Percentiles rank a stretch among this genome's conserved stretches.
These are phyloP conservation scores for Myxozyma neotropica DNA, from an alignment of 805 yeast genomes.

Conservation along the genomic window DNA sequence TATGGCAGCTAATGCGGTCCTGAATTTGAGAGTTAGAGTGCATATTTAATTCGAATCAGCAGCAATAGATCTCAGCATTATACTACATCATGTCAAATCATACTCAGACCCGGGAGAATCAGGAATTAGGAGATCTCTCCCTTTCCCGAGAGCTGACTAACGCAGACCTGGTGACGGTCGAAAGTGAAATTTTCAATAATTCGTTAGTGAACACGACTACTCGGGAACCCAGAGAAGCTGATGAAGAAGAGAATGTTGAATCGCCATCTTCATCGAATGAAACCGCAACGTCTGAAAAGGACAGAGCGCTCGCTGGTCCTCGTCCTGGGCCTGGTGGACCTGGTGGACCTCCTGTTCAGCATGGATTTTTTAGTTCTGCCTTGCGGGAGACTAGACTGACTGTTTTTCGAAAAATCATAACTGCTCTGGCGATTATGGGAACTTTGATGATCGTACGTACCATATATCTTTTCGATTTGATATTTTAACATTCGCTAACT, in stretches of 20 bases:
- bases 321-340: background rate
- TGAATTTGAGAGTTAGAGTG: too few species aligned
- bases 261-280: background rate
- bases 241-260: background rate
- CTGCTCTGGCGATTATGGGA: constrained; percentile 14
- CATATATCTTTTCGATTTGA: too few species aligned
- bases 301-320: background rate
- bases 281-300: background rate
- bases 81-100: too few species aligned
- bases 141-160: background rate
- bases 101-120: background rate
- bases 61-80: too few species aligned
- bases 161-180: background rate
- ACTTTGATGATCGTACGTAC: constrained; percentile 14
- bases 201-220: background rate
- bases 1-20: too few species aligned
- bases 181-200: background rate
- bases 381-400: constrained; percentile 4
- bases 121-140: background rate
- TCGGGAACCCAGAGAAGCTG: background rate
- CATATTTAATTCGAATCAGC: too few species aligned
- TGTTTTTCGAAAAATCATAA: background rate
- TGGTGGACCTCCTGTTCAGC: constrained; percentile 15
- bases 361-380: constrained; percentile 19
- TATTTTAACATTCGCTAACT: background rate